These are phyloP conservation scores for Pseudodiploospora longispora DNA, from an alignment of 2,329 filamentous ascomycete genomes.

Conservation along the genomic window DNA sequence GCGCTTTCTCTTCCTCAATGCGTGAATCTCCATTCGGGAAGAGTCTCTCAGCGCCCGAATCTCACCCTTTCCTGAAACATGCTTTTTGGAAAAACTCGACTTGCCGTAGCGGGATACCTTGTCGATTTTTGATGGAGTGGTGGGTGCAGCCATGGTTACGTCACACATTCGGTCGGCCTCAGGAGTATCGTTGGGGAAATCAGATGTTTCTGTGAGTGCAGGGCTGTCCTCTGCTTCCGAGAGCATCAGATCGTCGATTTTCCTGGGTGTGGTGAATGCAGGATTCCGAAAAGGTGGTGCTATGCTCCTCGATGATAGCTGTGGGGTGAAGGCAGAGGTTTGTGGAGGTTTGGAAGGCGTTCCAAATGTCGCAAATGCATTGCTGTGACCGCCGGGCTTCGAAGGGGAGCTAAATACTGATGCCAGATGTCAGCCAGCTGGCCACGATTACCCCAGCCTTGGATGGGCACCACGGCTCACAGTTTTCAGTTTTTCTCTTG, in stretches of 20 bases:
- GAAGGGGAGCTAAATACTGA: slow-evolving; percentile 31
- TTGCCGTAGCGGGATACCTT: slow-evolving; percentile 39
- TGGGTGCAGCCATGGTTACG: slow-evolving; percentile 32
- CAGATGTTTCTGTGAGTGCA: slow-evolving; percentile 48
- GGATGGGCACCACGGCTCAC: slow-evolving; percentile 24
- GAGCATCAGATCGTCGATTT: slow-evolving; percentile 43
- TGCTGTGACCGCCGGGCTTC: slow-evolving; percentile 24
- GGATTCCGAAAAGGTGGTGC: slow-evolving; percentile 54
- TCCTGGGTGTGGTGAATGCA: slow-evolving; percentile 56
- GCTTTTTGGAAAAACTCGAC: slow-evolving; percentile 27
- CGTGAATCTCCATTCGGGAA: slow-evolving; percentile 15
- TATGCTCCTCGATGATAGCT: slow-evolving; percentile 31
- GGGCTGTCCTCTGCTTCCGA: slow-evolving; percentile 56
- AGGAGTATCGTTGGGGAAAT: slow-evolving; percentile 42
- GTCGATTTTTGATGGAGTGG: slow-evolving; percentile 39
- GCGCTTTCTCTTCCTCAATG: slow-evolving; percentile 46
- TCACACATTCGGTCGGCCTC: slow-evolving; percentile 40
- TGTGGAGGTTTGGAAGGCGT: slow-evolving; percentile 36
- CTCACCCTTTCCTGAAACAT: slow-evolving; percentile 54
- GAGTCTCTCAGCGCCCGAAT: slow-evolving; percentile 41
- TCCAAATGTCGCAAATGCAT: slow-evolving; percentile 27
- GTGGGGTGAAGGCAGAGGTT: slow-evolving; percentile 39
- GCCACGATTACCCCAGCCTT: background rate
- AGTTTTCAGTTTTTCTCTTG: slow-evolving; percentile 29
- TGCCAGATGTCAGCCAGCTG: slow-evolving; percentile 1